Base-by-base conservation (phyloP, 129 eudicot species). In the Helianthus tuberosus region DNA sequence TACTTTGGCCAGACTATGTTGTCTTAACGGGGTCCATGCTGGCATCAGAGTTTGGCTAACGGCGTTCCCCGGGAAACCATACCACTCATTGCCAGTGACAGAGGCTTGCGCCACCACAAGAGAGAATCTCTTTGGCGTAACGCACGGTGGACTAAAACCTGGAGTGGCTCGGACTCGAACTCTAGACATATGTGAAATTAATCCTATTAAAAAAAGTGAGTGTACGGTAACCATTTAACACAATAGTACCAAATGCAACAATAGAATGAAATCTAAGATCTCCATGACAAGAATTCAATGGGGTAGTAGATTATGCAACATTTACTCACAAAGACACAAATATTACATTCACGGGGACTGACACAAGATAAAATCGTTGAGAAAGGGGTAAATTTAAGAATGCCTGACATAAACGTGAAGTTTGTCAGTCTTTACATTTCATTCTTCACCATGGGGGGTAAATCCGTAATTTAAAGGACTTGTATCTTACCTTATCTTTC, bases 351-450 rank as follows among this genome's bases (percentile, higher is more conserved):
- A 58, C 64, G 64, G 39, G 39, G 39, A 58, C 39, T 25, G 39
- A 58, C 39, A 23, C n/a, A 25, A 20, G 15, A 58, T 23, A 58
- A 11, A 58, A 58, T 58, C 39, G 27, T 58, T 1, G 38, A 58
- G 15, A 58, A 25, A 32, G 64, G 39, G 64, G 38, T 25, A 25
- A 58, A 58, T 58, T 58, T 23, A 58, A 58, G 64, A 58, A 58
- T 58, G 64, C 38, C 64, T 58, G 64, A 58, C 64, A 25, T 10
- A 58, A 58, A 58, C 64, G 64, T 58, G 64, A 58, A 58, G 64
- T 1, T 58, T 58, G 64, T 58, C 64, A 58, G 39, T 58, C 64
- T 23, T 58, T 58, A 25, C 39, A 2, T 58, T 58, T 57, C 62
- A 55, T 8, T 55, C 62, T 55, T 55, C 35, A 11, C 13, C 13